Conservation (phyloP, 176 grass and related monocot species). For the Guadua angustifolia region DNA sequence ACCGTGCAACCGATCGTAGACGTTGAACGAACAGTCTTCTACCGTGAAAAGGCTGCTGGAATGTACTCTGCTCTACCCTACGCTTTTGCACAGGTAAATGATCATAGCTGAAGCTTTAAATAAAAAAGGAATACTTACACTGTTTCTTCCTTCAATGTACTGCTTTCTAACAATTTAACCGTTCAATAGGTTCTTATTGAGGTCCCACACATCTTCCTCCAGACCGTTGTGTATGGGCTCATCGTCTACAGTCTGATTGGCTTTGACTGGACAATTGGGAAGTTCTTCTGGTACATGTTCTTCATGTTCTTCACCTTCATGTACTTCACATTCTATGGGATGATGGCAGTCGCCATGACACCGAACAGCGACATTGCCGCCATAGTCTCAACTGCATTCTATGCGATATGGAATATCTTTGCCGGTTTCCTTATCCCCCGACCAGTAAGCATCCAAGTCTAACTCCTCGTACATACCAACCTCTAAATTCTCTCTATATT, state of each 20-base stretch:
- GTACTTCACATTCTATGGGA: slow-evolving; percentile 98
- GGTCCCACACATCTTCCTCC: slow-evolving; percentile 91
- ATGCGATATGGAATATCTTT: slow-evolving; percentile 93
- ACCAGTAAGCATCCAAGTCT: slow-evolving; percentile 58
- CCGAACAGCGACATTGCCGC: slow-evolving; percentile 88
- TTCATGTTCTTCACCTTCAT: slow-evolving; percentile 99
- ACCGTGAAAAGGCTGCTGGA: slow-evolving; percentile 90
- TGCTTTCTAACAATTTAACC: slow-evolving; percentile 9
- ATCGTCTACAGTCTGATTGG: slow-evolving; percentile 82
- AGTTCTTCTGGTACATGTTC: slow-evolving; percentile 97
- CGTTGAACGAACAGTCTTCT: slow-evolving; percentile 88
- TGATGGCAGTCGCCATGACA: slow-evolving; percentile 97
- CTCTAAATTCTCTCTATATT: not conserved
- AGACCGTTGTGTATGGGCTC: slow-evolving; percentile 79
- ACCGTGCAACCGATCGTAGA: slow-evolving; percentile 90
- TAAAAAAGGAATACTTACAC: not conserved
- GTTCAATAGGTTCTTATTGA: slow-evolving; percentile 79
- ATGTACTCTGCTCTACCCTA: slow-evolving; percentile 97
- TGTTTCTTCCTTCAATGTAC: slow-evolving; percentile 19
- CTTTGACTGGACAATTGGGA: slow-evolving; percentile 72
- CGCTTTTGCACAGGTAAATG: slow-evolving; percentile 86
- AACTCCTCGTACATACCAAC: slow-evolving; percentile 8
- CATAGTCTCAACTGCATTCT: slow-evolving; percentile 86
- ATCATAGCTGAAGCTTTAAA: not conserved
- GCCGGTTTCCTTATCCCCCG: slow-evolving; percentile 81